Evolutionary conservation across 495 filamentous ascomycete species (phyloP).

Genomic region (Usnea hakonensis): DNA sequence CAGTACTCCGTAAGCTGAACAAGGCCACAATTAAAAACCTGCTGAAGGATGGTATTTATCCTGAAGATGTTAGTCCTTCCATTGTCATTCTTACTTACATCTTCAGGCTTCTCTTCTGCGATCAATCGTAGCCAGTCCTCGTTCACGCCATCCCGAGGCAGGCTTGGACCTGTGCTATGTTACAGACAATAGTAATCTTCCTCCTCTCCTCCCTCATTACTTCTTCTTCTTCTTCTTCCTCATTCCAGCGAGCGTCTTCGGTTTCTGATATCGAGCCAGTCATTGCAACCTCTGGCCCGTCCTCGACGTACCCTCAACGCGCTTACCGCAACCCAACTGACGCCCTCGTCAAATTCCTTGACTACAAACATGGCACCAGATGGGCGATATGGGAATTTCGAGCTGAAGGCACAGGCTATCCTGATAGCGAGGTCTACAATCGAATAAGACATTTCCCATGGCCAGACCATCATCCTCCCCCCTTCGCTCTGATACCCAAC

Average conservation of each 20-base stretch:
- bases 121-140: slow-evolving; percentile 71
- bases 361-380: slow-evolving; percentile 67
- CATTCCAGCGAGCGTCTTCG: neutral
- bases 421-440: slow-evolving; percentile 76
- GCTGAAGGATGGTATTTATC: neutral
- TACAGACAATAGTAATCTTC: slow-evolving; percentile 55
- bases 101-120: slow-evolving; percentile 57
- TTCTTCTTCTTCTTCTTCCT: too few relatives aligned
- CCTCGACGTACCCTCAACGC: slow-evolving; percentile 75
- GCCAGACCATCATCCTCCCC: slow-evolving; percentile 95
- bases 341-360: slow-evolving; percentile 74
- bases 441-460: slow-evolving; percentile 86
- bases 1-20: neutral
- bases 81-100: neutral
- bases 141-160: slow-evolving; percentile 73
- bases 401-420: slow-evolving; percentile 92
- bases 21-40: neutral
- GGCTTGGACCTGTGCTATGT: slow-evolving; percentile 95
- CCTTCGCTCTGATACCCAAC: slow-evolving; percentile 76
- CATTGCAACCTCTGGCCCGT: slow-evolving; percentile 76
- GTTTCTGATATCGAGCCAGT: slow-evolving; percentile 30
- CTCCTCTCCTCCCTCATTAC: neutral
- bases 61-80: too few relatives aligned
- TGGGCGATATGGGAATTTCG: slow-evolving; percentile 98
- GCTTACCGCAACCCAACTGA: slow-evolving; percentile 91